A percentile compares a stretch with the other conserved stretches of the same genome.
phyloP scores from a whole-genome alignment of 2,329 filamentous ascomycete genomes.

The Cladosporium sp. region DNA sequence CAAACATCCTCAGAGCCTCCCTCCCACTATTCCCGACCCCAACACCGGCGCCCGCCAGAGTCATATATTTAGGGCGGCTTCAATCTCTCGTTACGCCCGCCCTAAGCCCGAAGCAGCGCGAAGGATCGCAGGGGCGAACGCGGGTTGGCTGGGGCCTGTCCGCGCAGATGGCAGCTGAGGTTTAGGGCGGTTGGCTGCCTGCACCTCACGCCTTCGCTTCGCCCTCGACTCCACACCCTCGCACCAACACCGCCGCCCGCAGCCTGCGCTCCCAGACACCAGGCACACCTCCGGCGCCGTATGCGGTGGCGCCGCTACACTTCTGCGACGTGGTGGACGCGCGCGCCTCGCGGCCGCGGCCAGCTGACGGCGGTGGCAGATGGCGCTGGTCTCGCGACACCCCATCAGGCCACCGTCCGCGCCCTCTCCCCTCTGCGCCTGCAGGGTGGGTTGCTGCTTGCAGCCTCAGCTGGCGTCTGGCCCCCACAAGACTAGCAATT shows the following conservation, averaged over 20 bases:
- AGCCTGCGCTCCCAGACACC: background rate
- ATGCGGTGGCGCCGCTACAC: background rate
- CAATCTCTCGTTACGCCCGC: background rate
- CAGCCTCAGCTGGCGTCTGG: conserved; percentile 11
- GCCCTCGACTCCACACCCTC: background rate
- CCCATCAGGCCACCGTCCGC: conserved; percentile 2
- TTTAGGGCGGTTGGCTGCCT: background rate
- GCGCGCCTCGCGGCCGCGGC: too few relatives aligned
- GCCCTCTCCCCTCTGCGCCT: background rate
- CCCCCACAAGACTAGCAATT: conserved; percentile 10
- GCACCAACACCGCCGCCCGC: background rate
- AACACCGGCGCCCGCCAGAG: background rate
- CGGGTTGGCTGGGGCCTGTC: background rate
- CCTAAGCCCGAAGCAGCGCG: background rate
- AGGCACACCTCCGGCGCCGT: background rate
- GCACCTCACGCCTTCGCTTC: conserved; percentile 3
- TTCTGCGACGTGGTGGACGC: too few relatives aligned
- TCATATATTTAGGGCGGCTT: background rate
- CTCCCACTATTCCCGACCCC: too few relatives aligned
- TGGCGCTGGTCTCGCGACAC: conserved; percentile 5
- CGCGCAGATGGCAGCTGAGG: conserved; percentile 4
- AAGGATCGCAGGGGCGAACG: background rate
- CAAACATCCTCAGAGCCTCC: too few relatives aligned
- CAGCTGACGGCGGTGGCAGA: background rate
- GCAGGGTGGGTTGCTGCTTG: conserved; percentile 2